A percentile compares a stretch with the other conserved stretches of the same genome.
Evolutionary conservation across 2,329 filamentous ascomycete species (phyloP).

Genomic region (Fusarium chaquense): DNA sequence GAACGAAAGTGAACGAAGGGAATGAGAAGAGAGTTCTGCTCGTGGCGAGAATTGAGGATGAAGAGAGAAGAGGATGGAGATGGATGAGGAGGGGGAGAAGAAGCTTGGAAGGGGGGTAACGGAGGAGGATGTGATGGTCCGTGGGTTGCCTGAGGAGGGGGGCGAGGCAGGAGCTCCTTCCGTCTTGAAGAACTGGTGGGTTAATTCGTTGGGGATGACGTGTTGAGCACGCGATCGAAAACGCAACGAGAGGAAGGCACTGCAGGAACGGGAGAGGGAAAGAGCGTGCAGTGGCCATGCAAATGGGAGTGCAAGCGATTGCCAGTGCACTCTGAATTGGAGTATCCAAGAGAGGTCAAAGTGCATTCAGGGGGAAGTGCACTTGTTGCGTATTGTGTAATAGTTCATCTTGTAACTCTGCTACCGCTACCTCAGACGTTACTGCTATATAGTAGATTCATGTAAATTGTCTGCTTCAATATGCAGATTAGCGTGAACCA

Average conservation of each 20-base stretch:
- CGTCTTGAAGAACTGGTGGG: constrained; percentile 7
- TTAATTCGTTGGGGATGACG: constrained; percentile 36
- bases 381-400: neutral
- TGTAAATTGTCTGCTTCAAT: neutral
- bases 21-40: constrained; percentile 31
- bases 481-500: neutral
- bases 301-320: neutral
- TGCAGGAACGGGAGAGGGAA: constrained; percentile 13
- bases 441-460: neutral
- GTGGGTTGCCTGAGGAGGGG: constrained; percentile 2
- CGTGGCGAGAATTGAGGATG: constrained; percentile 32
- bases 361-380: neutral
- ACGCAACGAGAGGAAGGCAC: constrained; percentile 21
- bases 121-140: constrained; percentile 22
- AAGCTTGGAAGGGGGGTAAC: constrained; percentile 5
- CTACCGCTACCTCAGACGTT: neutral
- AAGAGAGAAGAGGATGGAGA: constrained; percentile 20
- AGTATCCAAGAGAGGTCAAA: neutral
- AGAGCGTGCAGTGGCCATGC: constrained; percentile 9
- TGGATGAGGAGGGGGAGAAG: constrained; percentile 29
- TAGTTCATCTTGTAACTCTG: neutral
- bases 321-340: neutral
- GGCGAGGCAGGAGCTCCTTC: constrained; percentile 38
- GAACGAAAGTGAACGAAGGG: constrained; percentile 30
- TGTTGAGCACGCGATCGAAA: constrained; percentile 16